Percentiles rank a stretch among this genome's conserved stretches.
These are phyloP conservation scores for Xylaria digitata DNA, from an alignment of 2,329 filamentous ascomycete species.

Conservation along the genomic window DNA sequence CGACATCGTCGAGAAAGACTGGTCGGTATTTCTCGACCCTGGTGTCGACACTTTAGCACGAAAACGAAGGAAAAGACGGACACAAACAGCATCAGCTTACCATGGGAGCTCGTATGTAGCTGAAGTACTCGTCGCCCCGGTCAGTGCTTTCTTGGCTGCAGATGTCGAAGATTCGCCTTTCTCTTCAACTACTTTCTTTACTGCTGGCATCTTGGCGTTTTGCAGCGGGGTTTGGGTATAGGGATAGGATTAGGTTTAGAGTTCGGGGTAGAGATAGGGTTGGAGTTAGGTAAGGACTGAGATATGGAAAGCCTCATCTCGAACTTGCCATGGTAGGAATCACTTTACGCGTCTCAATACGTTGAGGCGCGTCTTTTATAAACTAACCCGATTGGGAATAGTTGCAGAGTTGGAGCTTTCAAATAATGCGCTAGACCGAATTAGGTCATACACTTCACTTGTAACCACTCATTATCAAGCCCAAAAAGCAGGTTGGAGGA, in stretches of 20 bases:
- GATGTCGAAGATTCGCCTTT: conserved; percentile 71
- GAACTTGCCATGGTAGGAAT: conserved; percentile 30
- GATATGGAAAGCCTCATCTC: too few species aligned
- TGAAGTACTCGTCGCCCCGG: conserved; percentile 61
- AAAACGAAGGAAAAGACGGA: background rate
- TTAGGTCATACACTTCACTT: background rate
- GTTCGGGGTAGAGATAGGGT: too few species aligned
- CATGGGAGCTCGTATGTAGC: conserved; percentile 81
- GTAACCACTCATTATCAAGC: background rate
- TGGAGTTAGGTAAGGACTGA: too few species aligned
- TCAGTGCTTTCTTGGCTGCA: conserved; percentile 67
- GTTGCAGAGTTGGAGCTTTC: too few species aligned
- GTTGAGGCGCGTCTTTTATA: conserved; percentile 42
- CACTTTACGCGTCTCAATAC: conserved; percentile 49
- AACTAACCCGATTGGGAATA: conserved; percentile 27
- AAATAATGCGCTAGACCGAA: too few species aligned
- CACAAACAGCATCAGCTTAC: conserved; percentile 56
- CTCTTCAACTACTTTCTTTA: conserved; percentile 61
- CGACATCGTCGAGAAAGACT: conserved; percentile 93
- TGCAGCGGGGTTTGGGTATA: background rate
- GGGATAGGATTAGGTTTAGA: too few species aligned
- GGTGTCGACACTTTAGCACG: conserved; percentile 39
- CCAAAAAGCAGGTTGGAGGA: background rate
- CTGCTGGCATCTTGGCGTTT: conserved; percentile 57
- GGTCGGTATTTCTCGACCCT: conserved; percentile 99